Evolutionary conservation across 1,139 yeast genomes (phyloP).

Genomic region (Candida labiduridarum): DNA sequence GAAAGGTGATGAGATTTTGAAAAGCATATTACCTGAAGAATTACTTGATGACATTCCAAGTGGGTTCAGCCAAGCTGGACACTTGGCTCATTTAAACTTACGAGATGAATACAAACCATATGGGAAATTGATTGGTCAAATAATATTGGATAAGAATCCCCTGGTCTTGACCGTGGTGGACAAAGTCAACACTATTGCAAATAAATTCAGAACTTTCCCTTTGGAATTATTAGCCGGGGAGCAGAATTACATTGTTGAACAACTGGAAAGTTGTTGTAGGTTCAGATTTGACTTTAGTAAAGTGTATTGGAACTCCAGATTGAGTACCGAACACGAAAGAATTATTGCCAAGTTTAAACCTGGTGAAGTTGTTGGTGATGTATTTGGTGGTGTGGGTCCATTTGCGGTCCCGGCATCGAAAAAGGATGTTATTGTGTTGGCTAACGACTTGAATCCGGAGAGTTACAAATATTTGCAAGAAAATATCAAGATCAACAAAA

Average conservation of each 20-base stretch:
- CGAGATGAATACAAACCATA: slow-evolving; percentile 85
- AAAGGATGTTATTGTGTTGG: slow-evolving; percentile 75
- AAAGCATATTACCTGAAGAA: slow-evolving; percentile 74
- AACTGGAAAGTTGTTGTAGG: slow-evolving; percentile 82
- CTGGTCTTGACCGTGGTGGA: slow-evolving; percentile 90
- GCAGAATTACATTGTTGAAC: slow-evolving; percentile 75
- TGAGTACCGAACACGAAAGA: slow-evolving; percentile 92
- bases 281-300: slow-evolving; percentile 88
- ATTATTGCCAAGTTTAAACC: slow-evolving; percentile 62
- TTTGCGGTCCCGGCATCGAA: slow-evolving; percentile 96
- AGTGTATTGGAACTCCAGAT: slow-evolving; percentile 96
- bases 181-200: slow-evolving; percentile 83
- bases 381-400: slow-evolving; percentile 99
- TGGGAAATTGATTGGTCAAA: slow-evolving; percentile 82
- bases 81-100: slow-evolving; percentile 89
- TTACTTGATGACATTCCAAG: slow-evolving; percentile 76
- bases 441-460: slow-evolving; percentile 92
- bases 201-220: slow-evolving; percentile 85
- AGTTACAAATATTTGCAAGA: slow-evolving; percentile 68
- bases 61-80: slow-evolving; percentile 94
- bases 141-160: slow-evolving; percentile 82
- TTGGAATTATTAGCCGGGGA: slow-evolving; percentile 94
- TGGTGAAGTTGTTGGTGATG: slow-evolving; percentile 85
- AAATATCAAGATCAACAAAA: slow-evolving; percentile 70
- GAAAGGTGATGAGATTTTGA: slow-evolving; percentile 84